Percentiles rank a stretch among this genome's conserved stretches.
phyloP scores from a whole-genome alignment of 768 basidiomycete genomes.

The Pisolithus microcarpus region DNA sequence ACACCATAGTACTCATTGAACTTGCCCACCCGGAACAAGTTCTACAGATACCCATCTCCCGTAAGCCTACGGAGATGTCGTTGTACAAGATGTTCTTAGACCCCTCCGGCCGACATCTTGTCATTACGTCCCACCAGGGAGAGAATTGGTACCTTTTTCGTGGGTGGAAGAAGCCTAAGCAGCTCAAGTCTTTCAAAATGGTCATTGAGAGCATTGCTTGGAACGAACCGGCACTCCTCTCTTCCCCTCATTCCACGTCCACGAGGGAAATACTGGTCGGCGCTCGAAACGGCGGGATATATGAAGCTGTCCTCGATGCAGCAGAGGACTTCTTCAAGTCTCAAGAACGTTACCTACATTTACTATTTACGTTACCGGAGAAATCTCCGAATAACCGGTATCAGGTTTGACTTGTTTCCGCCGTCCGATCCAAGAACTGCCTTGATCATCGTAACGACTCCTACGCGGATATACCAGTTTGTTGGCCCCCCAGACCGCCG shows the following conservation, averaged over 20 bases:
- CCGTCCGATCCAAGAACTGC: slow-evolving; percentile 52
- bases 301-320: slow-evolving; percentile 84
- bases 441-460: slow-evolving; percentile 77
- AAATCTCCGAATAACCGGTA: slow-evolving; percentile 76
- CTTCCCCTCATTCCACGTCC: slow-evolving; percentile 61
- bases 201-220: slow-evolving; percentile 89
- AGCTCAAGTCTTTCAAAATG: slow-evolving; percentile 71
- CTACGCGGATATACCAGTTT: slow-evolving; percentile 87
- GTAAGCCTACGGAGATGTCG: slow-evolving; percentile 67
- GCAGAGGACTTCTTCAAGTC: slow-evolving; percentile 91
- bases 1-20: slow-evolving; percentile 82
- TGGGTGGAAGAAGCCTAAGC: slow-evolving; percentile 75
- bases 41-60: slow-evolving; percentile 67
- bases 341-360: slow-evolving; percentile 69
- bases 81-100: slow-evolving; percentile 86
- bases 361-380: slow-evolving; percentile 74
- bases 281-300: slow-evolving; percentile 75
- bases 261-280: slow-evolving; percentile 86
- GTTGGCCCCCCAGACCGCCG: slow-evolving; percentile 59
- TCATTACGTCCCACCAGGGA: slow-evolving; percentile 79
- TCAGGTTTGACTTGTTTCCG: slow-evolving; percentile 75
- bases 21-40: slow-evolving; percentile 83
- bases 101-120: slow-evolving; percentile 84
- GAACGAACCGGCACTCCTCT: slow-evolving; percentile 66
- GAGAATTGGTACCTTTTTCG: slow-evolving; percentile 91